A percentile compares a stretch with the other conserved stretches of the same genome.
phyloP scores from a whole-genome alignment of 2,329 filamentous ascomycete genomes.

The Aspergillus jensenii region DNA sequence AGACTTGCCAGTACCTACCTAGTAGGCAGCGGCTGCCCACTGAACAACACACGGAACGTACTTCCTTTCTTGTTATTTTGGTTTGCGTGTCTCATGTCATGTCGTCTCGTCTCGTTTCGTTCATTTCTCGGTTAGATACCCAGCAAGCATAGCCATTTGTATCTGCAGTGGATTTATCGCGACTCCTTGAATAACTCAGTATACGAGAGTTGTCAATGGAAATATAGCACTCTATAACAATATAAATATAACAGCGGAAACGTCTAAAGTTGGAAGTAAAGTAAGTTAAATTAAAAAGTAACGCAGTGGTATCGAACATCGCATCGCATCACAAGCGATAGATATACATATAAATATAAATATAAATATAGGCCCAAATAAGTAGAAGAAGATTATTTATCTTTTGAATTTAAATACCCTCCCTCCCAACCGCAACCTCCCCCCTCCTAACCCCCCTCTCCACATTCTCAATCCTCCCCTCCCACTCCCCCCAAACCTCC shows the following conservation, averaged over 20 bases:
- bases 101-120: neutral
- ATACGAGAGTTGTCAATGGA: conserved; percentile 7
- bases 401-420: too few species aligned
- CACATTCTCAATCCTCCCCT: conserved; percentile 64
- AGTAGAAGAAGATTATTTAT: too few species aligned
- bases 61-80: neutral
- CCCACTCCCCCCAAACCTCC: conserved; percentile 68
- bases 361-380: too few species aligned
- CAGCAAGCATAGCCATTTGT: conserved; percentile 17
- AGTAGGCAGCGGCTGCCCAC: neutral
- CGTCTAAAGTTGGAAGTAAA: neutral
- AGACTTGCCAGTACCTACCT: neutral
- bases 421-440: conserved; percentile 58
- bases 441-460: conserved; percentile 66
- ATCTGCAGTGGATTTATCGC: neutral
- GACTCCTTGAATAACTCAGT: neutral
- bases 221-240: neutral
- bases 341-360: too few species aligned
- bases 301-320: neutral
- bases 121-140: conserved; percentile 13
- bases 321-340: neutral
- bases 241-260: too few species aligned
- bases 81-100: neutral
- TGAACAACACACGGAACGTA: neutral
- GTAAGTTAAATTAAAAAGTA: neutral